These are phyloP conservation scores for Tylopilus sp. DNA, from an alignment of 768 basidiomycete genomes.

Conservation along the genomic window DNA sequence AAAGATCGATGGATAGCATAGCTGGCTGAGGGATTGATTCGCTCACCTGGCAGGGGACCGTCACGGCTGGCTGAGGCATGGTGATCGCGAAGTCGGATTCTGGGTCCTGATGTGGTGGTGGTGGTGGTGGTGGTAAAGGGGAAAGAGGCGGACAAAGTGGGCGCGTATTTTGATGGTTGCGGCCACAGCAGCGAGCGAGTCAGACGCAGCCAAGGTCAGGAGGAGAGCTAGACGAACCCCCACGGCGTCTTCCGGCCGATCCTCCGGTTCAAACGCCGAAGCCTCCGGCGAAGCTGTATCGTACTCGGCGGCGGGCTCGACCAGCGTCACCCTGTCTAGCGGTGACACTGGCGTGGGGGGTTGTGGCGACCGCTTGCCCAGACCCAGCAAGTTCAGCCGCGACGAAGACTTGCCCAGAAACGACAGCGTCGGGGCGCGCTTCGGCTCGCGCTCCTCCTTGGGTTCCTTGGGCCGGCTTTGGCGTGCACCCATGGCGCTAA, in stretches of 20 bases:
- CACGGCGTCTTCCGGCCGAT: constrained; percentile 26
- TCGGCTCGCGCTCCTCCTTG: constrained; percentile 22
- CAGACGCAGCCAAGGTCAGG: constrained; percentile 6
- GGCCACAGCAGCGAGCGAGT: constrained; percentile 15
- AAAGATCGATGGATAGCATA: neutral
- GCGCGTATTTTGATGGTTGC: constrained; percentile 13
- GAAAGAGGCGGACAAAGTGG: constrained; percentile 5
- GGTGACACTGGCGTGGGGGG: constrained; percentile 27
- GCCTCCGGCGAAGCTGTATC: constrained; percentile 26
- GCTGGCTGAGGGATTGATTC: neutral
- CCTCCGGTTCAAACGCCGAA: constrained; percentile 17
- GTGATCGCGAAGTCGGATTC: constrained; percentile 5
- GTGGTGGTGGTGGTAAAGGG: constrained; percentile 3
- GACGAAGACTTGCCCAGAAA: constrained; percentile 26
- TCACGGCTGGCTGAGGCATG: constrained; percentile 34
- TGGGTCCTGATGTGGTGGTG: constrained; percentile 21
- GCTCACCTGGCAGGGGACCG: constrained; percentile 47
- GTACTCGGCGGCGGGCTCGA: constrained; percentile 12
- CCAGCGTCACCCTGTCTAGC: constrained; percentile 1
- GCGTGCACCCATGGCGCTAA: constrained; percentile 24
- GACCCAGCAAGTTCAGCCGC: constrained; percentile 26
- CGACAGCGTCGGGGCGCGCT: constrained; percentile 23
- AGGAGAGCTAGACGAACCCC: constrained; percentile 7
- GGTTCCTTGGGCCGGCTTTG: constrained; percentile 24
- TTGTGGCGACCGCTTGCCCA: constrained; percentile 31